Evolutionary conservation across 495 filamentous ascomycete species (phyloP), one percentile per base, ranked within the genome.

Genomic region (Tuber umbilicatum): DNA sequence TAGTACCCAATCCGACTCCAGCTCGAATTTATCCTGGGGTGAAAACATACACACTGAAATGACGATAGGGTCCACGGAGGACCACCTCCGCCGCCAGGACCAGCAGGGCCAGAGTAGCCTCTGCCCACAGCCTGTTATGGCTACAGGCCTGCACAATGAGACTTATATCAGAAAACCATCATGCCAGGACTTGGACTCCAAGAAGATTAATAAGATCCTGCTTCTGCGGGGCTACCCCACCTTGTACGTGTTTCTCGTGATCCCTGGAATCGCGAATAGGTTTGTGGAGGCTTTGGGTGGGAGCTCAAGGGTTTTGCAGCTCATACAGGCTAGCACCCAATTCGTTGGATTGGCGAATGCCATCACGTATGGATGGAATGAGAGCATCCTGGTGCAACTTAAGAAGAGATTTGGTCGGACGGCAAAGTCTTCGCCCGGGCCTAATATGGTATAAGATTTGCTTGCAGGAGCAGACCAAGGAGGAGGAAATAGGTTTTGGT

Each of bases 341-440:
- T 73, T 37, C 31, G 31, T 73, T 71, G 72, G 72, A 23, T 35
- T 70, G 17, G 72, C 72, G 12, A 73, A 73, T 73, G 72, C 72
- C 23, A 38, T 73, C 21, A 70, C 50, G 17, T 73, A 73, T 69
- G 50, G 45, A 14, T 73, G 55, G 72, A 73, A 70, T n/a, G 72
- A 73, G 64, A 39, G 35, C 17, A 40, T 70, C 5, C 5, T 37
- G 19, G 68, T 9, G 72, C 31, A 73, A 31, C 45, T 37, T 19
- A 73, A 37, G 55, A 23, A 4, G 45, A 70, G 7, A 60, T 64
- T 64, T 31, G n/a, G n/a, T 31, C 9, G 55, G n/a, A 5, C 10
- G 14, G 12, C 9, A n/a, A 64, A 64, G 27, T 3, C 55, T 6
- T 31, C 55, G 27, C 55, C 55, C 17, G 55, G 55, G 27, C 23